A percentile compares a stretch with the other conserved stretches of the same genome.
These are phyloP conservation scores for Coemansia sp. DNA, from an alignment of 192 early-diverging fungal species.

Conservation along the genomic window DNA sequence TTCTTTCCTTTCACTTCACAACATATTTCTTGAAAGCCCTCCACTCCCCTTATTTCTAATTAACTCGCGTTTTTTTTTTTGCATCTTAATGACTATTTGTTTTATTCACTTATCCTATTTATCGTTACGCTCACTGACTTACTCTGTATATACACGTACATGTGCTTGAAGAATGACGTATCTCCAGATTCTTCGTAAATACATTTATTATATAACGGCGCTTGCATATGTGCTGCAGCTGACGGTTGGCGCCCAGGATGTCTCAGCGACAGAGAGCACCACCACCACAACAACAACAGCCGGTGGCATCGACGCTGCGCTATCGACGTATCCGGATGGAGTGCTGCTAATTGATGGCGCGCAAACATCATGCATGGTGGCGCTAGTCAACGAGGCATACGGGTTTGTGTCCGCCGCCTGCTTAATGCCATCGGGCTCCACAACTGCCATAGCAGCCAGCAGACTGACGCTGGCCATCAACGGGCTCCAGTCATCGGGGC, in stretches of 20 bases:
- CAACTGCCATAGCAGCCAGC: neutral
- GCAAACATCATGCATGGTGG: conserved; percentile 35
- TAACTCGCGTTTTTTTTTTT: neutral
- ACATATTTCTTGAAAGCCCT: neutral
- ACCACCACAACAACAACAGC: conserved; percentile 1
- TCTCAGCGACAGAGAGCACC: neutral
- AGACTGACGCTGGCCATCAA: conserved; percentile 22
- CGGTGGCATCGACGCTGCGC: neutral
- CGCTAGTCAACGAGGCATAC: conserved; percentile 11
- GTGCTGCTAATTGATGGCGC: conserved; percentile 21
- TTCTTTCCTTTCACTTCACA: neutral
- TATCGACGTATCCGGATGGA: conserved; percentile 15
- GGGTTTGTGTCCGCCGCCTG: conserved; percentile 39
- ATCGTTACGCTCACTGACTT: neutral
- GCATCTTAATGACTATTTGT: neutral
- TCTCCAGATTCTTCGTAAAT: neutral
- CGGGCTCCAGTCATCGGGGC: conserved; percentile 10
- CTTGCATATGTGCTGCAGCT: neutral
- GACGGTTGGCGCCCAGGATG: neutral
- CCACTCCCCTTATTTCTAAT: neutral
- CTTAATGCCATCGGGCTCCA: conserved; percentile 8
- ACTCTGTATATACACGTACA: neutral
- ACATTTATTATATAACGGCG: neutral
- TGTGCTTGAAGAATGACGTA: neutral
- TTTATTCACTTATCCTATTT: neutral